Conservation (phyloP, 1,284 basidiomycete genomes). For the Pseudozyma hubeiensis region DNA sequence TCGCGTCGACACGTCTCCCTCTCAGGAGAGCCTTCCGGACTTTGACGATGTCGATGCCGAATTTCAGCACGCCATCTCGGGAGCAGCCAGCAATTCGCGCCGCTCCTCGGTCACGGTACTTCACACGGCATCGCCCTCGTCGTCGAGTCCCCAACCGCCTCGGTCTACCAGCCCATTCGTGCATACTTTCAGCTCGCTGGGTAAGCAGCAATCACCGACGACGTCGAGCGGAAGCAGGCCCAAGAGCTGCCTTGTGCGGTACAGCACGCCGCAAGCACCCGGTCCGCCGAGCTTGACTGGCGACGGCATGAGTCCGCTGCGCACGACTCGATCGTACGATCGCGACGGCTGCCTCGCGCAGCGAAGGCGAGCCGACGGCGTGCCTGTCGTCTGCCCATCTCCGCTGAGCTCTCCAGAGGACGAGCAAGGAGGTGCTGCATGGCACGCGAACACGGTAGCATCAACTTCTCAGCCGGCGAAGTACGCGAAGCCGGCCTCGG, state of each 20-base stretch:
- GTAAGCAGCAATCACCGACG: not conserved
- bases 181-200: slow-evolving; percentile 15
- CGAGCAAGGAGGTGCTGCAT: slow-evolving; percentile 5
- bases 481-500: not conserved
- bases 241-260: slow-evolving; percentile 38
- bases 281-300: slow-evolving; percentile 12
- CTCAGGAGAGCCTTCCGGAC: slow-evolving; percentile 23
- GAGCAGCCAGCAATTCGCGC: slow-evolving; percentile 10
- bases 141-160: not conserved
- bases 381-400: slow-evolving; percentile 26
- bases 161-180: slow-evolving; percentile 14
- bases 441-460: not conserved
- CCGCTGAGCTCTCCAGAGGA: slow-evolving; percentile 27
- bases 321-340: slow-evolving; percentile 21
- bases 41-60: slow-evolving; percentile 36
- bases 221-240: slow-evolving; percentile 3
- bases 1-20: slow-evolving; percentile 13
- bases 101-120: not conserved
- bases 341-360: slow-evolving; percentile 14
- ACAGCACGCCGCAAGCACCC: slow-evolving; percentile 36
- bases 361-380: slow-evolving; percentile 30
- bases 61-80: slow-evolving; percentile 28
- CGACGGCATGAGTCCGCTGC: slow-evolving; percentile 28
- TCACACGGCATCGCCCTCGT: not conserved
- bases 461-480: not conserved